A percentile compares a stretch with the other conserved stretches of the same genome.
Conservation (phyloP, 148 eudicot genomes). For the Agrostemma githago region DNA sequence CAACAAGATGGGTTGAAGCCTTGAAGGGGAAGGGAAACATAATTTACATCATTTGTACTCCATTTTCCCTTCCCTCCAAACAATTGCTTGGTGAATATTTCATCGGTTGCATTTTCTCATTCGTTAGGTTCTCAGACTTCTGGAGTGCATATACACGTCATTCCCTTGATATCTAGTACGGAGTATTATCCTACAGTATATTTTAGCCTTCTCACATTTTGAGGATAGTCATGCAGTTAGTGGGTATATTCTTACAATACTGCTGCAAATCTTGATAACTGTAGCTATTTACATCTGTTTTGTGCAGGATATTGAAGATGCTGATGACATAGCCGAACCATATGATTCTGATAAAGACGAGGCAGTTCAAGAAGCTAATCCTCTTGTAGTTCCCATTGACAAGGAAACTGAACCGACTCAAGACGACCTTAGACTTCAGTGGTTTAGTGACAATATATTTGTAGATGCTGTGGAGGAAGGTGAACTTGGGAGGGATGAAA, state of each 20-base stretch:
- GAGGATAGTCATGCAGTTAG: neutral
- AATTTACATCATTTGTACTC: too few relatives aligned
- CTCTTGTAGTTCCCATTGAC: constrained; percentile 61
- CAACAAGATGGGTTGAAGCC: neutral
- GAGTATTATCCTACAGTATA: neutral
- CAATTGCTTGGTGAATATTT: too few relatives aligned
- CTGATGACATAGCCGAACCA: constrained; percentile 31
- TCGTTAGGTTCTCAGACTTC: neutral
- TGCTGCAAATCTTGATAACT: constrained; percentile 1
- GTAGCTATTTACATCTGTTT: constrained; percentile 9
- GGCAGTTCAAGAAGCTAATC: constrained; percentile 59
- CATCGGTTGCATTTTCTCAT: neutral
- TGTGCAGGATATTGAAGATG: constrained; percentile 27
- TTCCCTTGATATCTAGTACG: neutral
- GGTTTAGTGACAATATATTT: constrained; percentile 81
- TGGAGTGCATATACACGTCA: neutral
- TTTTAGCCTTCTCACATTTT: neutral
- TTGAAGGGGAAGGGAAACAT: too few relatives aligned
- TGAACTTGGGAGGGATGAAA: constrained; percentile 22
- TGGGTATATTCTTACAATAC: neutral
- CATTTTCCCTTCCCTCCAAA: neutral
- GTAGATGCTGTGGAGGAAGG: constrained; percentile 54
- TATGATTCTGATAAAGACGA: constrained; percentile 74
- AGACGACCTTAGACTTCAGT: constrained; percentile 56
- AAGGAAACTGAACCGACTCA: constrained; percentile 49